These are phyloP conservation scores for Suillus subaureus DNA, from an alignment of 768 basidiomycete genomes.

Conservation along the genomic window DNA sequence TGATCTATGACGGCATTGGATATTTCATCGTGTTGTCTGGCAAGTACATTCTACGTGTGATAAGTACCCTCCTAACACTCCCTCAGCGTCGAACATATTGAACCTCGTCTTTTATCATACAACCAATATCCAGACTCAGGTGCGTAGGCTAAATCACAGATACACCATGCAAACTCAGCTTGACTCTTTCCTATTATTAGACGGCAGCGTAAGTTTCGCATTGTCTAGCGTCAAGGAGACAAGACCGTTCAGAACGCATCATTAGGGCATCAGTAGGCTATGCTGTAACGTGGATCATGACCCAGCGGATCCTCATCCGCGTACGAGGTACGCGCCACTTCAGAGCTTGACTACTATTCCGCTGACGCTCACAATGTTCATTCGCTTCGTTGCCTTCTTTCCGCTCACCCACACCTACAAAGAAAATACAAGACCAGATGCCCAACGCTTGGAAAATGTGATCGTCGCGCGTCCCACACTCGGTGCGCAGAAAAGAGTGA, in stretches of 20 bases:
- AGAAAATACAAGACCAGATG: slow-evolving; percentile 22
- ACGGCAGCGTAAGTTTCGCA: slow-evolving; percentile 48
- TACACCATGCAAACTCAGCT: slow-evolving; percentile 5
- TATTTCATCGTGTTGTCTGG: slow-evolving; percentile 56
- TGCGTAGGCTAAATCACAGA: slow-evolving; percentile 26
- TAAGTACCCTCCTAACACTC: slow-evolving; percentile 2
- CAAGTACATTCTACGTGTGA: slow-evolving; percentile 16
- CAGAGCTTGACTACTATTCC: background rate
- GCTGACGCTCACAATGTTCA: background rate
- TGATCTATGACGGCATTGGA: slow-evolving; percentile 65
- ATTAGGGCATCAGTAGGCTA: slow-evolving; percentile 58
- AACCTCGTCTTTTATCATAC: slow-evolving; percentile 53
- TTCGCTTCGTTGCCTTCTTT: background rate
- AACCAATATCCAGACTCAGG: slow-evolving; percentile 44
- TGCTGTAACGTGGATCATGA: slow-evolving; percentile 62
- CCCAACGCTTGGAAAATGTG: slow-evolving; percentile 30
- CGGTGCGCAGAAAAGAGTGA: background rate
- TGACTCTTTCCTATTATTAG: slow-evolving; percentile 30
- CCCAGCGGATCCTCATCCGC: slow-evolving; percentile 58
- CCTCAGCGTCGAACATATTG: slow-evolving; percentile 49
- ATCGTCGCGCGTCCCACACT: slow-evolving; percentile 10
- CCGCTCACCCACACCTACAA: slow-evolving; percentile 12
- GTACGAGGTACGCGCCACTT: slow-evolving; percentile 43
- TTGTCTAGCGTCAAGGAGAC: slow-evolving; percentile 5
- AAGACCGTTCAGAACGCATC: background rate